These are phyloP conservation scores for Codiaeum variegatum DNA, from an alignment of 441 rosid genomes.

Conservation along the genomic window DNA sequence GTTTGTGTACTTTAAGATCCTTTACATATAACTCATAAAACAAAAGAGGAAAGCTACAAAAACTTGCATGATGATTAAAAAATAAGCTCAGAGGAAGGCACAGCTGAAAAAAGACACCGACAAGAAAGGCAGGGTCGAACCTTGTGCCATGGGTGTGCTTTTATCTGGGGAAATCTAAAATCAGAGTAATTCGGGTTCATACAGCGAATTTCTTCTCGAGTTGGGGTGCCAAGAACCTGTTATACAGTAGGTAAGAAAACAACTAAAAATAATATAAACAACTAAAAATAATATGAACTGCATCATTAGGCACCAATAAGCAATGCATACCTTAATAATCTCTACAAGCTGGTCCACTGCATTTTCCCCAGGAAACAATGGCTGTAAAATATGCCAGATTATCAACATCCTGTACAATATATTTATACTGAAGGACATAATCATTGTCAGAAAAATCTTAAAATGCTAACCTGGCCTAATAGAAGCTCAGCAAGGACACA, in stretches of 20 bases:
- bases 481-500: conserved; percentile 99
- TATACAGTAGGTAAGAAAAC: conserved; percentile 14
- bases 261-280: conserved; percentile 2
- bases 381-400: conserved; percentile 39
- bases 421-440: not conserved
- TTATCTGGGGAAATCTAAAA: conserved; percentile 93
- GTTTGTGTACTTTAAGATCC: not conserved
- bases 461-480: conserved; percentile 67
- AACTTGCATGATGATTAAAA: not conserved
- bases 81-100: not conserved
- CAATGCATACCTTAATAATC: conserved; percentile 71
- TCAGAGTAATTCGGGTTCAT: conserved; percentile 97
- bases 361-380: conserved; percentile 95
- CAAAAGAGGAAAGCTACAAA: not conserved
- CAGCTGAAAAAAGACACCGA: not conserved
- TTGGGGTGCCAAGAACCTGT: conserved; percentile 98
- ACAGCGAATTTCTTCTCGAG: conserved; percentile 95
- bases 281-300: not conserved
- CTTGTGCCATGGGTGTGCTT: conserved; percentile 99
- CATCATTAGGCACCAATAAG: not conserved
- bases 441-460: not conserved
- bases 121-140: conserved; percentile 27
- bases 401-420: conserved; percentile 1
- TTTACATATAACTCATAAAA: not conserved
- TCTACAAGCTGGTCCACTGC: conserved; percentile 98